Evolutionary conservation across 2,329 filamentous ascomycete species (phyloP).

Genomic region (Colletotrichum gigasporum): DNA sequence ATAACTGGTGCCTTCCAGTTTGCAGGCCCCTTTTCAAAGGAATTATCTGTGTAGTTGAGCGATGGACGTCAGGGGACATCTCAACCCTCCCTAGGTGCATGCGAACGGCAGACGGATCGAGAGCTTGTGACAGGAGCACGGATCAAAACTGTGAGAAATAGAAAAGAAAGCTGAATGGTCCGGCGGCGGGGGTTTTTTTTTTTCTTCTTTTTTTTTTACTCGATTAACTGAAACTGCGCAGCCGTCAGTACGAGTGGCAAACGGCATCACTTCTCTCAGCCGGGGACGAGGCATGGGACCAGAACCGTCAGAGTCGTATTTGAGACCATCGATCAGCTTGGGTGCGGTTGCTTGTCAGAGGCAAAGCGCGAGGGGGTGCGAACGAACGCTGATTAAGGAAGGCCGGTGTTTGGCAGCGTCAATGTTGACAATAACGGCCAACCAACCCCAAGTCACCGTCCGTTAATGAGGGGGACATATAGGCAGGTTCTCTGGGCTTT

Average conservation of each 20-base stretch:
- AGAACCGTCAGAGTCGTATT: neutral
- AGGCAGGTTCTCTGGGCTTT: conserved; percentile 21
- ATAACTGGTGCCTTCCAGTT: neutral
- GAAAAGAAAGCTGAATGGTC: conserved; percentile 10
- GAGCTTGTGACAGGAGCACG: conserved; percentile 10
- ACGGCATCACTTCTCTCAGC: neutral
- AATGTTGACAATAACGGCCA: neutral
- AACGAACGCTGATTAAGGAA: neutral
- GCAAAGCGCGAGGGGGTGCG: neutral
- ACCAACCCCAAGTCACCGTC: neutral
- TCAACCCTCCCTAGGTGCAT: neutral
- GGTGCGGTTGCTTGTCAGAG: neutral
- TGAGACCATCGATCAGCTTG: neutral
- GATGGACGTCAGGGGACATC: no score
- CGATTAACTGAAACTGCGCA: conserved; percentile 21
- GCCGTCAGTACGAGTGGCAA: conserved; percentile 18
- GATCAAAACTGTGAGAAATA: neutral
- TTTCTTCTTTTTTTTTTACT: conserved; percentile 2
- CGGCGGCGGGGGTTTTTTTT: no score
- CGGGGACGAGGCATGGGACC: neutral
- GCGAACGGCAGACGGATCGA: neutral
- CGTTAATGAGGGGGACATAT: conserved; percentile 23
- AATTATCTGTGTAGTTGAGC: no score
- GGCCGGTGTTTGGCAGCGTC: neutral
- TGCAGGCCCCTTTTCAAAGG: neutral